Percentiles rank a stretch among this genome's conserved stretches.
Conservation (phyloP, 164 flowering plant species). For the Tetracentron sinense region DNA sequence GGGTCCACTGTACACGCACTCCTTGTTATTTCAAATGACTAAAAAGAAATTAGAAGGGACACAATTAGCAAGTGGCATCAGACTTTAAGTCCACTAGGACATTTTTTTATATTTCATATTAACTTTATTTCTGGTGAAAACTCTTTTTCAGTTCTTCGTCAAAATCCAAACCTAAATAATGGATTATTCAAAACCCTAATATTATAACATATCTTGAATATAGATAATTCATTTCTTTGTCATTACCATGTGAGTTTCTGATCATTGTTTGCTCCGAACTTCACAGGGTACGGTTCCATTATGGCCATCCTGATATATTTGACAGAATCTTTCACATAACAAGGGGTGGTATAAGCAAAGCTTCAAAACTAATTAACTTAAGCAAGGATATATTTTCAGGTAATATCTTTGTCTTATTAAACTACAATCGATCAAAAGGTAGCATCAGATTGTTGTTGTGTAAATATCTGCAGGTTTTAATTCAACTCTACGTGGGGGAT, state of each 20-base stretch:
- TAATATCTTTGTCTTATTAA: background rate
- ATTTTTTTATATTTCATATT: no score
- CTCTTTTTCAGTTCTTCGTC: no score
- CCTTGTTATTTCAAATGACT: no score
- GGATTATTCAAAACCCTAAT: no score
- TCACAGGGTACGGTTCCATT: conserved; percentile 12
- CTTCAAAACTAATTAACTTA: conserved; percentile 1
- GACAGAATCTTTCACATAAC: conserved; percentile 8
- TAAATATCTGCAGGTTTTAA: conserved; percentile 47
- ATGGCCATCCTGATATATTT: conserved; percentile 11
- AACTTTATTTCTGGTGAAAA: no score
- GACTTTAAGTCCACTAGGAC: no score
- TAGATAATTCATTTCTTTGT: background rate
- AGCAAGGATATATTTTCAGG: conserved; percentile 10
- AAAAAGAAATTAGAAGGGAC: no score
- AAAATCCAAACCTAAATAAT: no score
- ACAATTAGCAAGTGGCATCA: no score
- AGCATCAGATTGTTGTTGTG: background rate
- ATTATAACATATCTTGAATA: no score
- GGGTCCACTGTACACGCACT: no score
- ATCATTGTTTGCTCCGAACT: background rate
- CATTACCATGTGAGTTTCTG: background rate
- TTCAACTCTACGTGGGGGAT: conserved; percentile 67
- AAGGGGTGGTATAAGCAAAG: conserved; percentile 11
- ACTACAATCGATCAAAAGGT: background rate